Conservation (phyloP, 441 rosid genomes). For the Populus hybrid region DNA sequence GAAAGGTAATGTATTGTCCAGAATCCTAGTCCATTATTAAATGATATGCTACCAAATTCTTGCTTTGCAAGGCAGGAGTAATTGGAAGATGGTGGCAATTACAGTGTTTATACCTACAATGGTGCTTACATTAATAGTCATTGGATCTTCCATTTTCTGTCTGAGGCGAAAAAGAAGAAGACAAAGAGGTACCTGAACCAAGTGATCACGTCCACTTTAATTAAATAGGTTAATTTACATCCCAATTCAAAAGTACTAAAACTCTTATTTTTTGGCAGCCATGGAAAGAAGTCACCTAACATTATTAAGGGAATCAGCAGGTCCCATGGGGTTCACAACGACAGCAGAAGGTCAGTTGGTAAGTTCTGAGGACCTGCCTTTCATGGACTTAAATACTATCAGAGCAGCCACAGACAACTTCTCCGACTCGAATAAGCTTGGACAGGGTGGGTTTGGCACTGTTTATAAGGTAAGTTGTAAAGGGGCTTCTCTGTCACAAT, state of each 20-base stretch:
- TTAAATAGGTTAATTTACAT: background rate
- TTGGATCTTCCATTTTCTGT: background rate
- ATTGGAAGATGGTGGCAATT: constrained; percentile 13
- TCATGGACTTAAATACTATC: constrained; percentile 20
- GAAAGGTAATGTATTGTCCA: too few relatives aligned
- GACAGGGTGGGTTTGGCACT: constrained; percentile 76
- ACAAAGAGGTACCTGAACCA: constrained; percentile 5
- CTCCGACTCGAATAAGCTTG: constrained; percentile 42
- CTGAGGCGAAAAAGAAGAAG: background rate
- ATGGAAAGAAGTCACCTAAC: constrained; percentile 19
- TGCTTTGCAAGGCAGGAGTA: constrained; percentile 9
- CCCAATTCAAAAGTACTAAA: background rate
- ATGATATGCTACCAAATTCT: background rate
- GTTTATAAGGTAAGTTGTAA: constrained; percentile 58
- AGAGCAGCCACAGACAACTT: constrained; percentile 48
- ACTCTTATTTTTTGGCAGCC: constrained; percentile 11
- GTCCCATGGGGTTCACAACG: constrained; percentile 14
- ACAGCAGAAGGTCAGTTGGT: constrained; percentile 19
- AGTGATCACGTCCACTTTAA: background rate
- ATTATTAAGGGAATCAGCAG: constrained; percentile 16
- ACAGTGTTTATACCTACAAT: background rate
- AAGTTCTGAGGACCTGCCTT: constrained; percentile 27
- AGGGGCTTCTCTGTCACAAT: background rate
- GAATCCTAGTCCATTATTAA: too few relatives aligned
- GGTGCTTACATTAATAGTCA: background rate